These are phyloP conservation scores for Monosporascus sp. DNA, from an alignment of 2,329 filamentous ascomycete genomes.

Conservation along the genomic window DNA sequence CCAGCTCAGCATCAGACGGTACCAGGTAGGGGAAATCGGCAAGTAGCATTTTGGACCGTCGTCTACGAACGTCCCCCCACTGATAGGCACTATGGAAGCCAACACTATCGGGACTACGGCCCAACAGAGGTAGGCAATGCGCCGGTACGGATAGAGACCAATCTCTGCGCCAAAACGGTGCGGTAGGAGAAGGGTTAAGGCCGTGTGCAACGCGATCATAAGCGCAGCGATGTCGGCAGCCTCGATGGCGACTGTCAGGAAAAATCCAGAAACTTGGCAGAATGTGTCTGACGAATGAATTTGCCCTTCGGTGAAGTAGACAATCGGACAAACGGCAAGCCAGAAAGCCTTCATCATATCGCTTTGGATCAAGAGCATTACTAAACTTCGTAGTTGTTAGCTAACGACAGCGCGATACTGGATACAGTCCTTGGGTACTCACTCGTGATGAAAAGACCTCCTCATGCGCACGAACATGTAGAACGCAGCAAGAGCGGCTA, in stretches of 20 bases:
- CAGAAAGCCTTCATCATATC: constrained; percentile 67
- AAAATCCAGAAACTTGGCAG: constrained; percentile 66
- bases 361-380: constrained; percentile 68
- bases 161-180: constrained; percentile 42
- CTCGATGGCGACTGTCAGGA: constrained; percentile 61
- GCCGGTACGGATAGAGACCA: constrained; percentile 64
- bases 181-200: constrained; percentile 64
- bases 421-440: constrained; percentile 25
- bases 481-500: constrained; percentile 50
- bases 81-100: constrained; percentile 34
- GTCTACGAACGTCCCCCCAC: constrained; percentile 21
- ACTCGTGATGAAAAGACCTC: constrained; percentile 69
- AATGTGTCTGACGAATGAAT: constrained; percentile 48
- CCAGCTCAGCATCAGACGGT: constrained; percentile 64
- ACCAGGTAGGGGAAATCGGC: constrained; percentile 63
- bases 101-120: constrained; percentile 54
- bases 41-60: constrained; percentile 55
- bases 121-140: constrained; percentile 53
- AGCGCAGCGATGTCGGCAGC: constrained; percentile 67
- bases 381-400: constrained; percentile 47
- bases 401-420: constrained; percentile 1
- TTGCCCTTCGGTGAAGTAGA: constrained; percentile 48
- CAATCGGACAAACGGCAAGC: constrained; percentile 60
- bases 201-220: constrained; percentile 68
- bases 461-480: constrained; percentile 74